Evolutionary conservation across 495 filamentous ascomycete genomes (phyloP), one percentile per base, ranked within the genome.

Genomic region (Aspergillus leporis): DNA sequence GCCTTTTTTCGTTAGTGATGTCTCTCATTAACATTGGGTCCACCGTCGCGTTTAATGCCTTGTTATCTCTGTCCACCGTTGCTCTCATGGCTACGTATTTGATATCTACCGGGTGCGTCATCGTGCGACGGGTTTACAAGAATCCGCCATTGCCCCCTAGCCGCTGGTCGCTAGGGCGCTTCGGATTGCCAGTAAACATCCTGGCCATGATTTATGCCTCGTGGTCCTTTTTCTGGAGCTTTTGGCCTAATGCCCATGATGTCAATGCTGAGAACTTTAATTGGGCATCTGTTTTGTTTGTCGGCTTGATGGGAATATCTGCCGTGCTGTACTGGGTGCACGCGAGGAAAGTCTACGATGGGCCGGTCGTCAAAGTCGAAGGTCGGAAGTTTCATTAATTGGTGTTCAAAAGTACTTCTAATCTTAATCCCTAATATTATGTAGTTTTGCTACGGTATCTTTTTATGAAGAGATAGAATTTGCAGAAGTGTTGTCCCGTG

Each of bases 241-340:
- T 75, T 51, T 81, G 79, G 61, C 80, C 79, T 1, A 68, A 59
- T 0, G 55, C 66, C 1, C 65, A 66, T 10, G 70, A 70, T 0
- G 70, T 81, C 12, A 71, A 70, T 1, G 62, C 66, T 9, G 55
- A 72, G 5, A 82, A 72, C 25, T 82, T 85, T 69, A 85, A 86
- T 61, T 86, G 72, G 69, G 62, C 62, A 21, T 68, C 78, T 7
- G 67, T 82, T 14, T 76, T 82, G 8, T 80, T 74, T 56, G 67
- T 60, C 2, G 65, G 51, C 1, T 69, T 78, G 1, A 72, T 81
- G 41, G 32, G 72, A 2, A 59, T 76, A 9, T 71, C 73, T 10
- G 57, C 70, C 3, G 54, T 67, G 16, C 70, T 71, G 61, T 80
- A 79, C 58, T 28, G 61, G 6, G 23, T 70, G 18, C 62, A 70